These are phyloP conservation scores for Verruconis gallopava DNA, from an alignment of 2,329 filamentous ascomycete genomes.

Conservation along the genomic window DNA sequence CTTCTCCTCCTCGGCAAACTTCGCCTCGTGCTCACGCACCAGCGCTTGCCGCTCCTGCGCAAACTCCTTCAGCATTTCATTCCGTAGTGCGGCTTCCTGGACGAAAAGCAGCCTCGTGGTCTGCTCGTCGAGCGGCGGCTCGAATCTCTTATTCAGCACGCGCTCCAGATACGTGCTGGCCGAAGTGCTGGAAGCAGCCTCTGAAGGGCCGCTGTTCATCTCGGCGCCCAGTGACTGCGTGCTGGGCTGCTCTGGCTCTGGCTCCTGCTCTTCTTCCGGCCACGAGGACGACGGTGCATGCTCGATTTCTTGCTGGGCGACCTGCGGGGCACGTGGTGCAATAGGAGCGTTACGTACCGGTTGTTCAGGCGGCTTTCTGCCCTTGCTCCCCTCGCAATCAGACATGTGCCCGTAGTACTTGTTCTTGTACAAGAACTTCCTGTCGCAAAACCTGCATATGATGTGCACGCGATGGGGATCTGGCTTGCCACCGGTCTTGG, in stretches of 20 bases:
- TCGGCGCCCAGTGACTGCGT: background rate
- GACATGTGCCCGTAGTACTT: background rate
- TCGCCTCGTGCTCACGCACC: background rate
- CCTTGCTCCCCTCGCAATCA: background rate
- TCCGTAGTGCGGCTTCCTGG: too few species aligned
- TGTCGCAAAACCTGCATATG: background rate
- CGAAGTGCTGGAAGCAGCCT: too few species aligned
- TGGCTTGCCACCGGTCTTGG: background rate
- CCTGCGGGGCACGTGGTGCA: background rate
- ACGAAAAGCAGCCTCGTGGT: too few species aligned
- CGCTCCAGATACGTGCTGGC: too few species aligned
- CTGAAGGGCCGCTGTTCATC: background rate
- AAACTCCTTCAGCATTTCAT: too few species aligned
- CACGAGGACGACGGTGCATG: background rate
- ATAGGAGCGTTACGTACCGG: background rate
- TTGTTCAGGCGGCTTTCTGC: background rate
- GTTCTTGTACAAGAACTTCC: background rate
- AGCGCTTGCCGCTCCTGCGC: background rate
- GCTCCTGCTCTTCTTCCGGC: background rate
- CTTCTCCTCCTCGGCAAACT: background rate
- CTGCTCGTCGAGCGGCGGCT: too few species aligned
- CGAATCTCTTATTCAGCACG: too few species aligned
- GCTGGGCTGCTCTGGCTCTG: background rate
- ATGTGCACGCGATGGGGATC: background rate
- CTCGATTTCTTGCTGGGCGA: background rate